Evolutionary conservation across 1,139 yeast species (phyloP).

Genomic region (Suhomyces bolitotheri): DNA sequence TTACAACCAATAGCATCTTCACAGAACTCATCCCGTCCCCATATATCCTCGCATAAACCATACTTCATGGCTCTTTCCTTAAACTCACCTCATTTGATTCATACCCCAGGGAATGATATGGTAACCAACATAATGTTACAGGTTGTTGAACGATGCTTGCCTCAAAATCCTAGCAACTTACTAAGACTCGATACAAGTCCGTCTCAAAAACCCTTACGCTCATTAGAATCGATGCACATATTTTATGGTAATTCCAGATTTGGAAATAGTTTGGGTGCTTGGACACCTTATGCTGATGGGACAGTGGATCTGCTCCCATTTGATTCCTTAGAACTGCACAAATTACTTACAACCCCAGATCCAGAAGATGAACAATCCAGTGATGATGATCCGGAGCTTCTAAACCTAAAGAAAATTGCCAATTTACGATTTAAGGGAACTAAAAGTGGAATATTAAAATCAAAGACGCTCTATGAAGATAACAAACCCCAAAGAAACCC

Average conservation of each 20-base stretch:
- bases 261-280: conserved; percentile 60
- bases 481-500: conserved; percentile 14
- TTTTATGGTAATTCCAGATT: conserved; percentile 62
- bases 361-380: conserved; percentile 15
- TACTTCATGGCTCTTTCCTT: conserved; percentile 66
- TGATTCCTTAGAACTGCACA: conserved; percentile 38
- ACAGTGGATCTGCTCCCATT: conserved; percentile 64
- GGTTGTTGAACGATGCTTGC: conserved; percentile 54
- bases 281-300: conserved; percentile 72
- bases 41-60: conserved; percentile 56
- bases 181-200: conserved; percentile 26
- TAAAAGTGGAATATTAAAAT: conserved; percentile 29
- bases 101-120: conserved; percentile 50
- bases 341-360: conserved; percentile 16
- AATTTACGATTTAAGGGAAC: conserved; percentile 61
- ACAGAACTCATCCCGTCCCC: conserved; percentile 28
- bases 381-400: conserved; percentile 9
- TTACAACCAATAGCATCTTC: conserved; percentile 29
- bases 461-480: conserved; percentile 40
- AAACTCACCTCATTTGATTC: conserved; percentile 67
- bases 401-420: conserved; percentile 40
- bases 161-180: conserved; percentile 36
- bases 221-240: conserved; percentile 55
- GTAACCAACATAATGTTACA: conserved; percentile 58
- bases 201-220: conserved; percentile 50